A percentile compares a stretch with the other conserved stretches of the same genome.
phyloP scores from a whole-genome alignment of 169 alveolate species.

The Neospora caninum region DNA sequence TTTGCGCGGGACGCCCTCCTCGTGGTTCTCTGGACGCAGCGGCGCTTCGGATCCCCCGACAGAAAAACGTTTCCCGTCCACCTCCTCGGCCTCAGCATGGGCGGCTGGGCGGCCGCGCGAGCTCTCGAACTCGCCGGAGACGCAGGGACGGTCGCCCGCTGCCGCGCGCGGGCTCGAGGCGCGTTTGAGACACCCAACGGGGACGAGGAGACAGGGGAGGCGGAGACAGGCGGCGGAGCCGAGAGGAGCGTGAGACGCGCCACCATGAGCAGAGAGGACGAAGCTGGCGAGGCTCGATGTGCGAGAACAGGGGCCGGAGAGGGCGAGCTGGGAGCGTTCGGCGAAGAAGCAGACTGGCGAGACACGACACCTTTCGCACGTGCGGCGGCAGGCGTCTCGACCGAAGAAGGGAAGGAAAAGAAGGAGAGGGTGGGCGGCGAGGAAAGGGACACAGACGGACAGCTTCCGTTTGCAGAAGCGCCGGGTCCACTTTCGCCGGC shows the following conservation, averaged over 20 bases:
- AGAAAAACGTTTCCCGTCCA: not conserved
- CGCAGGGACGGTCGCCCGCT: not conserved
- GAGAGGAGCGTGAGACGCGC: not conserved
- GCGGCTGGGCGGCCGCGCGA: slow-evolving; percentile 64
- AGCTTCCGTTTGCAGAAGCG: not conserved
- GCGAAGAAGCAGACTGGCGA: not conserved
- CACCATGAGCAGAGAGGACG: not conserved
- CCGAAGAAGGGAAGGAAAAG: too few relatives aligned
- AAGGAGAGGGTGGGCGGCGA: too few relatives aligned
- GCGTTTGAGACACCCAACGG: slow-evolving; percentile 13
- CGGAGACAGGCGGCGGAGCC: not conserved
- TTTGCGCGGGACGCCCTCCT: slow-evolving; percentile 52
- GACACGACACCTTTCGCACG: too few relatives aligned
- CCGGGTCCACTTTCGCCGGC: not conserved
- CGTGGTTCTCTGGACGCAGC: slow-evolving; percentile 28
- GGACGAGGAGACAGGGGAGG: not conserved
- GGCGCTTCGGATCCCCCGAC: slow-evolving; percentile 5
- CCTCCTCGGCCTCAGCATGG: slow-evolving; percentile 53
- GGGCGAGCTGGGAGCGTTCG: too few relatives aligned
- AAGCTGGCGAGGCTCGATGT: too few relatives aligned
- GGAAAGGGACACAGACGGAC: not conserved
- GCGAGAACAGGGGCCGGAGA: too few relatives aligned
- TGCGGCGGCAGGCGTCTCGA: too few relatives aligned
- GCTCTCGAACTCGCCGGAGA: slow-evolving; percentile 54
- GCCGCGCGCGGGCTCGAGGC: too few relatives aligned